These are phyloP conservation scores for Pseudogymnoascus sp. DNA, from an alignment of 2,329 filamentous ascomycete species.

Conservation along the genomic window DNA sequence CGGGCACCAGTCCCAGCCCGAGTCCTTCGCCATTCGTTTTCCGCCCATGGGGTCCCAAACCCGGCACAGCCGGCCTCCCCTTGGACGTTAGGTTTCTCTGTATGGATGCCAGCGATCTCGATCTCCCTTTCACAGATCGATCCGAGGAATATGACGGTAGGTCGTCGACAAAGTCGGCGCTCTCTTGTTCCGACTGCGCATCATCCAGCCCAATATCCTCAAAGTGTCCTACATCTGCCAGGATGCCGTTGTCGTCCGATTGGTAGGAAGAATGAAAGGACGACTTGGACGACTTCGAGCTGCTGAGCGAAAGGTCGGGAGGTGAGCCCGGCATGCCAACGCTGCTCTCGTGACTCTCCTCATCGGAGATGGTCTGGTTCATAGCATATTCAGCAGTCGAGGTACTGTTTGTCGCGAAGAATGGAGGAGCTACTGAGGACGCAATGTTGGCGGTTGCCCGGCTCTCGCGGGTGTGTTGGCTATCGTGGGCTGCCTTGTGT, in stretches of 20 bases:
- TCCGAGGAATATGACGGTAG: background rate
- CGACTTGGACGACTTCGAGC: conserved; percentile 83
- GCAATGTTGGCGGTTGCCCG: conserved; percentile 8
- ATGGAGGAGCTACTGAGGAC: conserved; percentile 1
- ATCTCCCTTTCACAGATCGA: background rate
- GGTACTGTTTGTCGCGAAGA: background rate
- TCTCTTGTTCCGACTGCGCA: conserved; percentile 25
- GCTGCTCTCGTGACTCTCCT: conserved; percentile 25
- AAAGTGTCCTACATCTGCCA: conserved; percentile 73
- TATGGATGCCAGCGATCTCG: background rate
- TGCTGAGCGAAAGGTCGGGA: conserved; percentile 58
- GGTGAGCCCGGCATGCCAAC: conserved; percentile 51
- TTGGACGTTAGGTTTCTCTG: conserved; percentile 26
- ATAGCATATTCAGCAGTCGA: conserved; percentile 6
- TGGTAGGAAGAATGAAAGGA: conserved; percentile 75
- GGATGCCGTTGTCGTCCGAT: conserved; percentile 59
- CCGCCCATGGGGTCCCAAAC: conserved; percentile 21
- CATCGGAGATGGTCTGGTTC: conserved; percentile 11
- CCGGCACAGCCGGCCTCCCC: conserved; percentile 18
- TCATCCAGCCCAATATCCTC: conserved; percentile 88
- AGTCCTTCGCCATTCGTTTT: conserved; percentile 17
- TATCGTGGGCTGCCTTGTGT: background rate
- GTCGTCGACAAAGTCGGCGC: conserved; percentile 20
- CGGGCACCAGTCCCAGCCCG: conserved; percentile 24
- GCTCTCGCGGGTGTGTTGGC: background rate